Evolutionary conservation across 495 filamentous ascomycete species (phyloP).

Genomic region (Bacidia gigantensis): DNA sequence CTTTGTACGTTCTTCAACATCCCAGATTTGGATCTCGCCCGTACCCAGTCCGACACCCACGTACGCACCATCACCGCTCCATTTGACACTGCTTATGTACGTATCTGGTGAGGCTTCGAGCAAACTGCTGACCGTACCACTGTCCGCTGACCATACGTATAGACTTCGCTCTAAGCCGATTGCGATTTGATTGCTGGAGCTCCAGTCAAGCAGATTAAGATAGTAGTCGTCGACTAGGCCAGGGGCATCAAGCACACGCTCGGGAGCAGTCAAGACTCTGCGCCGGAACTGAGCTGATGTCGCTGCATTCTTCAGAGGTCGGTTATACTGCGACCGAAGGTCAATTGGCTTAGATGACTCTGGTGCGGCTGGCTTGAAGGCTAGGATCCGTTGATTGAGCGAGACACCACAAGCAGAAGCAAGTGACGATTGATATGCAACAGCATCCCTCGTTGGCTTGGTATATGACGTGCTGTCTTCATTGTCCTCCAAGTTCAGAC

Average conservation of each 20-base stretch:
- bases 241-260: constrained; percentile 94
- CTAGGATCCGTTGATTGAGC: constrained; percentile 88
- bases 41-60: constrained; percentile 89
- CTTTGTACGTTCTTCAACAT: constrained; percentile 88
- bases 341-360: constrained; percentile 98
- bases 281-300: constrained; percentile 72
- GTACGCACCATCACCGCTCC: constrained; percentile 94
- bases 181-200: constrained; percentile 90
- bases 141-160: constrained; percentile 98
- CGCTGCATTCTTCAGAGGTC: constrained; percentile 69
- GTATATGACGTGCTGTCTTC: constrained; percentile 44
- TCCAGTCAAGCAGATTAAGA: constrained; percentile 96
- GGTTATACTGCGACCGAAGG: constrained; percentile 93
- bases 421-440: constrained; percentile 85
- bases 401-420: constrained; percentile 86
- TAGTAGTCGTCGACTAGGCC: constrained; percentile 98
- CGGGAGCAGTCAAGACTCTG: constrained; percentile 82
- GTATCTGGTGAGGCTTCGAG: constrained; percentile 78
- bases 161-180: constrained; percentile 94
- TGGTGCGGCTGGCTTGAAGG: constrained; percentile 93
- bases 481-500: constrained; percentile 55
- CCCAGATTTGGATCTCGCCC: constrained; percentile 98
- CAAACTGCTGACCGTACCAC: constrained; percentile 72
- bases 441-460: constrained; percentile 69
- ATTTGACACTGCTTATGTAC: constrained; percentile 95